Percentiles rank a stretch among this genome's conserved stretches.
Evolutionary conservation across 495 filamentous ascomycete genomes (phyloP).

Genomic region (Xylaria longipes): DNA sequence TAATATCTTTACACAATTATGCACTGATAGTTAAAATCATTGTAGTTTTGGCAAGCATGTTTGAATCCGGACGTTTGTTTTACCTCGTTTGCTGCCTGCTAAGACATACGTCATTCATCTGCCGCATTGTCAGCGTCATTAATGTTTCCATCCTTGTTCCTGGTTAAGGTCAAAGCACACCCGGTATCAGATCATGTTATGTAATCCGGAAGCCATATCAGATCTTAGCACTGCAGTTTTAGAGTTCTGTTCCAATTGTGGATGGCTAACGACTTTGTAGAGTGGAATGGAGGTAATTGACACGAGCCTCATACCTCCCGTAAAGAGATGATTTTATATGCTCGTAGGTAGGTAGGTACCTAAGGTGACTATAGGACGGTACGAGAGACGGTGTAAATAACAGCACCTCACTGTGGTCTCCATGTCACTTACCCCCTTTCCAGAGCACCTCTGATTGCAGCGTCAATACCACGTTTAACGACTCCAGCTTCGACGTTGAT

Average conservation of each 20-base stretch:
- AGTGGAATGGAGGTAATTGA: background rate
- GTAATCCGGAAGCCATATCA: background rate
- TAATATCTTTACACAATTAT: background rate
- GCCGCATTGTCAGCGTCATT: background rate
- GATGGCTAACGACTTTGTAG: too few species aligned
- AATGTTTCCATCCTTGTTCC: background rate
- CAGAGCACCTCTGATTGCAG: too few species aligned
- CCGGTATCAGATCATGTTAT: background rate
- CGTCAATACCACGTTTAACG: too few species aligned
- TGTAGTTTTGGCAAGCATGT: background rate
- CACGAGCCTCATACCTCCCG: too few species aligned
- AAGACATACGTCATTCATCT: slow-evolving; percentile 7
- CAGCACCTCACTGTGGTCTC: background rate
- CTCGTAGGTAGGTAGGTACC: too few species aligned
- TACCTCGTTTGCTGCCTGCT: background rate
- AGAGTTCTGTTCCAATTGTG: too few species aligned
- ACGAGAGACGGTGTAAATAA: background rate
- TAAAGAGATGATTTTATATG: too few species aligned
- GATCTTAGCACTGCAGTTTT: background rate
- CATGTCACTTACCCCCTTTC: background rate
- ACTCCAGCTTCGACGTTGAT: too few species aligned
- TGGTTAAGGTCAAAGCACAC: background rate
- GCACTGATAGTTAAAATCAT: background rate
- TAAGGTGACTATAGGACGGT: too few species aligned
- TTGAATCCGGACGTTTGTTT: background rate